Evolutionary conservation across 345 rosid species (phyloP).

Genomic region (Tarenaya hassleriana): DNA sequence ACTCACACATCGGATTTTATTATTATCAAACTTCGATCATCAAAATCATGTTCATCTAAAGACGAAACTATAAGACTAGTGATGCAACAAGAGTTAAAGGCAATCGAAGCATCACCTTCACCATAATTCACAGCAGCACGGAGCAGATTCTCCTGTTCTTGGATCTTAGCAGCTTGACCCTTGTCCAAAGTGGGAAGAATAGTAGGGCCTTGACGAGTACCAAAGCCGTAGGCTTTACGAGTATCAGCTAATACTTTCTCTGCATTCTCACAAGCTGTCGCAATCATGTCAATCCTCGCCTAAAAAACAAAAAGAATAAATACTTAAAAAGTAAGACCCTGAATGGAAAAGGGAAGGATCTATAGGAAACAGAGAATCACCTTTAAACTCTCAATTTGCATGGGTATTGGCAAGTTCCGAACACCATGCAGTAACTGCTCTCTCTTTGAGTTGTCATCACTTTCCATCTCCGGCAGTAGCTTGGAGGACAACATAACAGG

Average conservation of each 20-base stretch:
- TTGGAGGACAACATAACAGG: conserved; percentile 96
- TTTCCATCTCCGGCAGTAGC: conserved; percentile 89
- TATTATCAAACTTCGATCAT: background rate
- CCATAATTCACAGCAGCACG: conserved; percentile 76
- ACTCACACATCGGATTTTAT: background rate
- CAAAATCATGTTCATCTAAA: no score
- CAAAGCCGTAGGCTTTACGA: conserved; percentile 80
- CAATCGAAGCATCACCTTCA: conserved; percentile 41
- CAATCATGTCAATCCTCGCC: conserved; percentile 84
- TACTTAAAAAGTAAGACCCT: background rate
- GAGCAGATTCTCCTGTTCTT: conserved; percentile 72
- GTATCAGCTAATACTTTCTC: conserved; percentile 79
- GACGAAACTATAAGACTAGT: background rate
- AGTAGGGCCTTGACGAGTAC: conserved; percentile 72
- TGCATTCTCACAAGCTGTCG: conserved; percentile 89
- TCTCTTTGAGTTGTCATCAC: conserved; percentile 67
- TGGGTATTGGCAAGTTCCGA: conserved; percentile 63
- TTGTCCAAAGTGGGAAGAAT: conserved; percentile 80
- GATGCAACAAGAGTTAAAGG: background rate
- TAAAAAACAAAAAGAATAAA: conserved; percentile 26
- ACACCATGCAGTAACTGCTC: conserved; percentile 88
- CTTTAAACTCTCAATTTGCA: conserved; percentile 76
- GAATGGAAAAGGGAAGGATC: background rate
- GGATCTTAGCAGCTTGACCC: conserved; percentile 81
- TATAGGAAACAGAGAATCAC: conserved; percentile 24